Conservation (phyloP, 2,329 filamentous ascomycete genomes). For the Bipolaris oryzae region DNA sequence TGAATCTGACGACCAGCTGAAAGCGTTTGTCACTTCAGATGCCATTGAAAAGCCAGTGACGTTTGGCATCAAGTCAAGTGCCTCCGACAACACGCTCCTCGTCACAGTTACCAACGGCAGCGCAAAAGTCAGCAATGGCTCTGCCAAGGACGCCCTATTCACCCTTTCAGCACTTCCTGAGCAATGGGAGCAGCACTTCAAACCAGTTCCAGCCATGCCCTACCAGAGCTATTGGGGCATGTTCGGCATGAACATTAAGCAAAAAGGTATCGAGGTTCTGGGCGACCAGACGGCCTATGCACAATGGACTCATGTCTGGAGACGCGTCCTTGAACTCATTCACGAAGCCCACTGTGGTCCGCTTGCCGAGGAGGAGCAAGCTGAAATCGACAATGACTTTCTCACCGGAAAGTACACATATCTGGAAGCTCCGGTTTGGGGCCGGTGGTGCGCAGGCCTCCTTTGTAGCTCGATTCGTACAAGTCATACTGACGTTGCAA, state of each 20-base stretch:
- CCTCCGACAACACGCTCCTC: constrained; percentile 42
- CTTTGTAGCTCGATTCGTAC: background rate
- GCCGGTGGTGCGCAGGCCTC: constrained; percentile 37
- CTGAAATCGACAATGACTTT: constrained; percentile 49
- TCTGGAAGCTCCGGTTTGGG: constrained; percentile 55
- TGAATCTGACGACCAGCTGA: constrained; percentile 42
- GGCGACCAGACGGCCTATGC: constrained; percentile 55
- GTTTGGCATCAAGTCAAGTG: constrained; percentile 46
- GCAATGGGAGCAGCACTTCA: constrained; percentile 56
- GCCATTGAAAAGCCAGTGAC: constrained; percentile 43
- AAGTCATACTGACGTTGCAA: background rate
- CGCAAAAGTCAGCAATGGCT: constrained; percentile 35
- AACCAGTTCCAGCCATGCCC: constrained; percentile 51
- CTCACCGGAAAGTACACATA: constrained; percentile 57
- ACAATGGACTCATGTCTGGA: constrained; percentile 56
- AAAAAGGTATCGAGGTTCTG: constrained; percentile 56
- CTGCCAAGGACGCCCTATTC: constrained; percentile 46
- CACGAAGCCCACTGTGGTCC: constrained; percentile 57
- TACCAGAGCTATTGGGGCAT: constrained; percentile 56
- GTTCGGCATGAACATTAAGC: constrained; percentile 58
- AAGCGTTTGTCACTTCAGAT: constrained; percentile 44
- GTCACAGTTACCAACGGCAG: constrained; percentile 42
- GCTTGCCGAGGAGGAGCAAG: constrained; percentile 49
- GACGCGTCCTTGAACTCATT: constrained; percentile 55
- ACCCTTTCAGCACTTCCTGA: constrained; percentile 51